Base-by-base conservation (phyloP, 495 filamentous ascomycete species). In the Penicillium paradoxum region DNA sequence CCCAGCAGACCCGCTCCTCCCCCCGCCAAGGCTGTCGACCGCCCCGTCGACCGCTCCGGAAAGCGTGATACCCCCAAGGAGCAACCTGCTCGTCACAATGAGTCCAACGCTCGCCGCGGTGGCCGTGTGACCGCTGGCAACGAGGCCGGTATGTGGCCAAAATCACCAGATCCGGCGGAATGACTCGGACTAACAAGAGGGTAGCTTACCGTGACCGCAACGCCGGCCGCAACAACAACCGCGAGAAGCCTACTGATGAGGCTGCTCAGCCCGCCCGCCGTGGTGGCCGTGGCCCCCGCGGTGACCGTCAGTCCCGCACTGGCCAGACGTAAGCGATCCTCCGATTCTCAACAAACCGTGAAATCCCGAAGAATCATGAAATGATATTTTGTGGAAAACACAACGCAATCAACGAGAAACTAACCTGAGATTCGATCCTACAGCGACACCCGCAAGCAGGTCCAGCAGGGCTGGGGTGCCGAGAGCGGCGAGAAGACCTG, bases 381-480 rank as follows among this genome's bases (percentile, higher is more conserved):
- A 40, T 22, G n/a, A 52, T 29, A 33, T 34, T 27, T 30, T 9
- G 9, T 9, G 25, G 11, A 18, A 13, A 2, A 2, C n/a, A 44
- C 41, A 30, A 17, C 10, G 9, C 32, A 32, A 45, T 14, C 27
- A 45, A 15, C 10, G 29, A 19, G 24, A 45, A 47, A 59, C 60
- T 54, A 57, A 56, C 49, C 0, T 39, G n/a, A 11, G 14, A 13
- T 43, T 48, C 49, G 33, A 24, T 25, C 24, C 24, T 49, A 44
- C 39, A 88, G 90, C 59, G 91, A 95, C 60, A 87, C 91, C 63
- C 88, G 90, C 65, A 98, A 97, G 83, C 88, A 95, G 75, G 85
- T 89, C 62, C 84, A 82, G 65, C 88, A 90, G 66, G 87, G 89
- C 56, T 98, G 93, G 93, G 93, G 91, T 62, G 86, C 77, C 66